Percentiles rank a stretch among this genome's conserved stretches.
These are phyloP conservation scores for Ceratocystis variospora DNA, from an alignment of 2,329 filamentous ascomycete species.

Conservation along the genomic window DNA sequence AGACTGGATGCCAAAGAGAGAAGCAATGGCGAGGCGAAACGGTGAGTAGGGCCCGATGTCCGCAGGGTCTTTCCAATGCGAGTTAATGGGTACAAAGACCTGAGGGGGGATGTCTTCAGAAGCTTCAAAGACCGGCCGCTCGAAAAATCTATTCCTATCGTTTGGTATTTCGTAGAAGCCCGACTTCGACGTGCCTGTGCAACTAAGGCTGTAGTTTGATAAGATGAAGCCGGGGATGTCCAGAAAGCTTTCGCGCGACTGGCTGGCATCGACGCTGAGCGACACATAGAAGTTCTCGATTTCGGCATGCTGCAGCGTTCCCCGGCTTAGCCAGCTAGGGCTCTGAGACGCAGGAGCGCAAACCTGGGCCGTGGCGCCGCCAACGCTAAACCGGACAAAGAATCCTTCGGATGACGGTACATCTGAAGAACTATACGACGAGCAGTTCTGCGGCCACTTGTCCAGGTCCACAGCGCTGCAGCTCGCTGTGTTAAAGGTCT, in stretches of 20 bases:
- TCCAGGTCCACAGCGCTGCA: slow-evolving; percentile 7
- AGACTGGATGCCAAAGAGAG: slow-evolving; percentile 13
- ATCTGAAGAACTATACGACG: slow-evolving; percentile 11
- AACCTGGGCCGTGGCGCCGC: slow-evolving; percentile 6
- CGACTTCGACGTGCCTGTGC: slow-evolving; percentile 5
- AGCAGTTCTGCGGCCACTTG: slow-evolving; percentile 12
- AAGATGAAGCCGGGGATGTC: slow-evolving; percentile 9
- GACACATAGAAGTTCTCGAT: slow-evolving; percentile 12
- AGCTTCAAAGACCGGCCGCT: slow-evolving; percentile 2
- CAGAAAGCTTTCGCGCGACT: background rate
- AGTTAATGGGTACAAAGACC: slow-evolving; percentile 13
- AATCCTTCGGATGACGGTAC: slow-evolving; percentile 9
- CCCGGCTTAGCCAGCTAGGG: slow-evolving; percentile 6
- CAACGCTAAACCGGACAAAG: background rate
- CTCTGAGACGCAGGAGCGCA: slow-evolving; percentile 11
- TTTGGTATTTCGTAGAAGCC: slow-evolving; percentile 18
- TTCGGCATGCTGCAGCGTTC: slow-evolving; percentile 8
- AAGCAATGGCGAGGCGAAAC: slow-evolving; percentile 14
- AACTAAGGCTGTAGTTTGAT: slow-evolving; percentile 14
- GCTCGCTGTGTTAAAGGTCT: background rate
- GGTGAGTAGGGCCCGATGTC: slow-evolving; percentile 18
- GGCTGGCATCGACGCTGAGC: background rate
- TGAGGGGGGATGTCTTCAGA: background rate
- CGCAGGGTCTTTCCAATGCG: background rate
- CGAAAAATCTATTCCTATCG: slow-evolving; percentile 2